These are phyloP conservation scores for Aspergillus puulaauensis DNA, from an alignment of 2,329 filamentous ascomycete species.

Conservation along the genomic window DNA sequence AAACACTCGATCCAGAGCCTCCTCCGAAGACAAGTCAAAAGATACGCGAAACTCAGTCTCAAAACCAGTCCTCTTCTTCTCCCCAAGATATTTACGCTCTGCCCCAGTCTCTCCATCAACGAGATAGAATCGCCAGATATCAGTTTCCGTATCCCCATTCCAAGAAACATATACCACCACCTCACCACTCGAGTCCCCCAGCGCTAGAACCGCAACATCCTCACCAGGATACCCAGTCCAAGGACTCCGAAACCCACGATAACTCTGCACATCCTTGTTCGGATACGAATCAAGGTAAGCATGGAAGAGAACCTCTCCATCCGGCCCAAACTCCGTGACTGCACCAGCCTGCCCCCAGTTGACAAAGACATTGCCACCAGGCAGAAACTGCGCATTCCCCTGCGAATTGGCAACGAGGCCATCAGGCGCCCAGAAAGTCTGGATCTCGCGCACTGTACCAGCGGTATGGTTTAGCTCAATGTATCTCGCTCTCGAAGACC, in stretches of 20 bases:
- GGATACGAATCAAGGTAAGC: conserved; percentile 28
- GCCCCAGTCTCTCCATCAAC: neutral
- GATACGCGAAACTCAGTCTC: conserved; percentile 25
- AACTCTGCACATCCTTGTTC: conserved; percentile 29
- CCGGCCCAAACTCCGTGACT: conserved; percentile 19
- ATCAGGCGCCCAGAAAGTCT: conserved; percentile 16
- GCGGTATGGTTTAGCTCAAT: conserved; percentile 43
- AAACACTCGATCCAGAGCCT: conserved; percentile 3
- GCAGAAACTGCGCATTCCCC: conserved; percentile 29
- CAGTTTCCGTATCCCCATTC: conserved; percentile 51
- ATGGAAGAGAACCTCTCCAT: conserved; percentile 33
- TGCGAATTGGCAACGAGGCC: conserved; percentile 19
- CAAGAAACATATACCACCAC: conserved; percentile 51
- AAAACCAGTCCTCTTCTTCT: conserved; percentile 15
- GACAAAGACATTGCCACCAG: conserved; percentile 25
- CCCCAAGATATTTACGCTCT: neutral
- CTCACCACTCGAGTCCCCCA: conserved; percentile 21
- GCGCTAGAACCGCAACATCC: conserved; percentile 33
- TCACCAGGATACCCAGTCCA: conserved; percentile 37
- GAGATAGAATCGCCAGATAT: conserved; percentile 34
- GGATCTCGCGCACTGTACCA: neutral
- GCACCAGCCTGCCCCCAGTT: conserved; percentile 30
- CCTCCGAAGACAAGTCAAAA: conserved; percentile 24
- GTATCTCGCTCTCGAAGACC: conserved; percentile 45
- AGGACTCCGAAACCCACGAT: conserved; percentile 35